Evolutionary conservation across 23 red algal species (phyloP).

Genomic region (Gracilaria vermiculophylla): DNA sequence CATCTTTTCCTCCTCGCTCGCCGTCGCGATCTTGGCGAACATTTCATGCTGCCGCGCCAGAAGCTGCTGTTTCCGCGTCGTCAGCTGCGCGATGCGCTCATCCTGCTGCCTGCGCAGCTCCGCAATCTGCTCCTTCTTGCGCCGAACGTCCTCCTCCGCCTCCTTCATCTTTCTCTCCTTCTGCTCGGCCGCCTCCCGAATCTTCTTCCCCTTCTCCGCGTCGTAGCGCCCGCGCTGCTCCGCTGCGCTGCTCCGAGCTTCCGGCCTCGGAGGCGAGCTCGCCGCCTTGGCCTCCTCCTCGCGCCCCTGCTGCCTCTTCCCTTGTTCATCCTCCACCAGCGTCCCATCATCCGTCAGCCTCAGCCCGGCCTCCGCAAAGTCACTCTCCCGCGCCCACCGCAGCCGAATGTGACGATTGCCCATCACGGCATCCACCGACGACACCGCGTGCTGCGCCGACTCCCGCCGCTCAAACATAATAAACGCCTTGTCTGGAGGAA

Average conservation of each 20-base stretch:
- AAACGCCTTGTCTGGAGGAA: slow-evolving; percentile 71
- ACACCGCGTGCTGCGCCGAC: slow-evolving; percentile 37
- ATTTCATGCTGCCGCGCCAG: slow-evolving; percentile 28
- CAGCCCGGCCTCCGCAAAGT: slow-evolving; percentile 42
- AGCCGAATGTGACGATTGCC: slow-evolving; percentile 76
- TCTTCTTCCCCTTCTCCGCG: neutral
- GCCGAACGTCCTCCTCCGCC: slow-evolving; percentile 34
- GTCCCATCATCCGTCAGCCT: slow-evolving; percentile 42
- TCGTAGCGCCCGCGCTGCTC: neutral
- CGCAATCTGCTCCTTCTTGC: slow-evolving; percentile 44
- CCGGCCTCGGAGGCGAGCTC: neutral
- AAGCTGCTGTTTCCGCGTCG: slow-evolving; percentile 12
- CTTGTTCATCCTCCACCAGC: neutral
- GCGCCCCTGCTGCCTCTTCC: neutral
- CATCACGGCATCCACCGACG: slow-evolving; percentile 79
- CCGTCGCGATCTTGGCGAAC: slow-evolving; percentile 10
- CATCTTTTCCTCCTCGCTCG: slow-evolving; percentile 20
- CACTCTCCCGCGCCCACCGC: slow-evolving; percentile 54
- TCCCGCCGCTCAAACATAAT: slow-evolving; percentile 61
- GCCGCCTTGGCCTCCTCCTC: neutral
- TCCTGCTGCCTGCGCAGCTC: slow-evolving; percentile 44
- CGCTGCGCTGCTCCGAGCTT: neutral
- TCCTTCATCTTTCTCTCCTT: slow-evolving; percentile 29
- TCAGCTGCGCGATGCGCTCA: slow-evolving; percentile 2
- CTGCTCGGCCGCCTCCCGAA: neutral